Base-by-base conservation (phyloP, 345 rosid species). In the Salix dunnii region DNA sequence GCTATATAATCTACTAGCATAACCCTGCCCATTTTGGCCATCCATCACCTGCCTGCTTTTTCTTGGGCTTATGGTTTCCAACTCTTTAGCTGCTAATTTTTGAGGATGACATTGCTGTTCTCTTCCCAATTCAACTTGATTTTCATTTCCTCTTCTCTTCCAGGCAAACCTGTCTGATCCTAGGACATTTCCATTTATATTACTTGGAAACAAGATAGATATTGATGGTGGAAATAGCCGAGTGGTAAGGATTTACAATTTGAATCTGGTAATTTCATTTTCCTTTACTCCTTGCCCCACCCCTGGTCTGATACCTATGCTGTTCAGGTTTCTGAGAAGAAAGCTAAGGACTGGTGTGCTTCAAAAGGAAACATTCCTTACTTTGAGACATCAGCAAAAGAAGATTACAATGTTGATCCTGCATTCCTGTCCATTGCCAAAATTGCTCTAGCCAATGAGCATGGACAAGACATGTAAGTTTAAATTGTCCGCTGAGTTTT, bases 201-300 rank as follows among this genome's bases (percentile, higher is more conserved):
- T 95, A 75, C 96, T 95, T 49, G 99, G 99, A 82, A 95, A 95
- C 88, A 95, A 95, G 88, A 89, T 95, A 85, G 99, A 95, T 67
- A 89, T 95, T 58, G 99, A 95, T 90, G 99, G 98, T 74, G 99
- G 99, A 80, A 95, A 95, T 74, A 95, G 98, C 80, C 90, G 99
- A 82, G 99, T 93, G 96, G 99, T 95, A 86, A 87, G 90, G 30
- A 73, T 48, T 48, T 74, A 67, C 38, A 43, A 16, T 31, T 69
- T 28, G 16, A 7, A n/a, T 4, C 64, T 69, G 76, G 64, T 36
- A 10, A 40, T 40, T 40, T 58, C 40, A 69, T 48, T 40, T 1
- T 35, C 58, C 30, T n/a, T 58, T 67, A 9, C 17, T 46, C 51
- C 46, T 66, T 38, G 18, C 48, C 60, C 67, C 23, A 7, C 48